Evolutionary conservation across 495 filamentous ascomycete genomes (phyloP).

Genomic region (Xylaria curta): DNA sequence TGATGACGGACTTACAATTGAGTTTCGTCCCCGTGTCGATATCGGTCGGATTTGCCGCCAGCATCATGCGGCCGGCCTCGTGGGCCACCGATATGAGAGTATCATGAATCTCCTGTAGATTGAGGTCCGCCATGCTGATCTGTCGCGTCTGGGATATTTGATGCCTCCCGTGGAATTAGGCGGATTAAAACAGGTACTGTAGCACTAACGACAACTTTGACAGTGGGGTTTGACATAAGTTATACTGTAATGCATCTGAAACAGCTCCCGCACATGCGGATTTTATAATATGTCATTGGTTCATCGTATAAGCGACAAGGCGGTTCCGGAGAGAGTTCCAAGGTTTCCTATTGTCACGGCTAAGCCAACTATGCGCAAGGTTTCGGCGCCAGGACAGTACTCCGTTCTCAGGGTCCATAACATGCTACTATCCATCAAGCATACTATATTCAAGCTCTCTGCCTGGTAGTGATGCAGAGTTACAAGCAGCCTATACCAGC

Average conservation of each 20-base stretch:
- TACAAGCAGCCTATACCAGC: neutral
- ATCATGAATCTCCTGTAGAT: constrained; percentile 84
- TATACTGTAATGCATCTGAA: neutral
- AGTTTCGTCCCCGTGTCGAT: constrained; percentile 74
- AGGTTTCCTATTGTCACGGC: neutral
- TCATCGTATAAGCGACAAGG: neutral
- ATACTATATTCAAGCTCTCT: neutral
- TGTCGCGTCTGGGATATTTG: neutral
- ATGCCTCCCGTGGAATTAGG: neutral
- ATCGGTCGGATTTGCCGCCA: constrained; percentile 71
- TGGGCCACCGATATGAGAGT: constrained; percentile 74
- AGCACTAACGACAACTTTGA: neutral
- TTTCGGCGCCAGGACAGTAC: neutral
- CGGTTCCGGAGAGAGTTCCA: neutral
- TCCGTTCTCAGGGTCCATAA: neutral
- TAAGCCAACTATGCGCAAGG: neutral
- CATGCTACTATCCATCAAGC: neutral
- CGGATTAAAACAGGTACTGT: neutral
- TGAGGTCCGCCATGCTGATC: constrained; percentile 53
- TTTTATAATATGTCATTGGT: constrained; percentile 9
- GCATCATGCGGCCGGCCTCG: constrained; percentile 83
- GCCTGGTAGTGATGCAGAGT: neutral
- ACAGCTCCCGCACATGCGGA: constrained; percentile 16
- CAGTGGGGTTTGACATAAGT: constrained; percentile 14
- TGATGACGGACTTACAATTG: constrained; percentile 68